phyloP scores from a whole-genome alignment of 2,329 filamentous ascomycete species.

The Hortaea sp. region DNA sequence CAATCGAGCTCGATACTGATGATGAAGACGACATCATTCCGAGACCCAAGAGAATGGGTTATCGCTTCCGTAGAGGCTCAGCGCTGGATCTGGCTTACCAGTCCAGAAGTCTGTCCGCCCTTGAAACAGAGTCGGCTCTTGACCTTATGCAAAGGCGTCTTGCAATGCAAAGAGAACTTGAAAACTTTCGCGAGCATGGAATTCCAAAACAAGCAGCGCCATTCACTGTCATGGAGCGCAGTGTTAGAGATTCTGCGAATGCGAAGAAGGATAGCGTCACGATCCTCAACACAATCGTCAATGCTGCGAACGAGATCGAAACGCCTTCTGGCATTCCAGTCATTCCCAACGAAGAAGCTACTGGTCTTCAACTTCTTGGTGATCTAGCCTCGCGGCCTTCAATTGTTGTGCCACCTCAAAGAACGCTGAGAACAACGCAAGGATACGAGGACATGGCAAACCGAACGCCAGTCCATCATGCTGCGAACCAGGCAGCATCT shows the following conservation, averaged over 20 bases:
- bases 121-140: slow-evolving; percentile 16
- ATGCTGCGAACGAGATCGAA: slow-evolving; percentile 26
- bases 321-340: slow-evolving; percentile 9
- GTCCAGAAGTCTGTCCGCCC: slow-evolving; percentile 18
- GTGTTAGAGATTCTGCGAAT: slow-evolving; percentile 31
- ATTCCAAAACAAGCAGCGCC: slow-evolving; percentile 9
- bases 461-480: background rate
- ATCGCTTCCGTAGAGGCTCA: slow-evolving; percentile 14
- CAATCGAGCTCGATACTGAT: slow-evolving; percentile 10
- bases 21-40: slow-evolving; percentile 28
- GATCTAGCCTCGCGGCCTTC: slow-evolving; percentile 17
- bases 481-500: background rate
- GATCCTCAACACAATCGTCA: slow-evolving; percentile 24
- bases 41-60: slow-evolving; percentile 27
- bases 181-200: slow-evolving; percentile 23
- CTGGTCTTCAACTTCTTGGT: slow-evolving; percentile 25
- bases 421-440: background rate
- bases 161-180: slow-evolving; percentile 17
- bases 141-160: slow-evolving; percentile 14
- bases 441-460: background rate
- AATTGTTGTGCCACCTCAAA: slow-evolving; percentile 1
- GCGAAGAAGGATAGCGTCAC: slow-evolving; percentile 27
- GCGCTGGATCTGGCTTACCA: slow-evolving; percentile 18
- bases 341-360: slow-evolving; percentile 33
- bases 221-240: slow-evolving; percentile 34